Conservation (phyloP, 495 filamentous ascomycete genomes). For the Articulospora tetracladia region DNA sequence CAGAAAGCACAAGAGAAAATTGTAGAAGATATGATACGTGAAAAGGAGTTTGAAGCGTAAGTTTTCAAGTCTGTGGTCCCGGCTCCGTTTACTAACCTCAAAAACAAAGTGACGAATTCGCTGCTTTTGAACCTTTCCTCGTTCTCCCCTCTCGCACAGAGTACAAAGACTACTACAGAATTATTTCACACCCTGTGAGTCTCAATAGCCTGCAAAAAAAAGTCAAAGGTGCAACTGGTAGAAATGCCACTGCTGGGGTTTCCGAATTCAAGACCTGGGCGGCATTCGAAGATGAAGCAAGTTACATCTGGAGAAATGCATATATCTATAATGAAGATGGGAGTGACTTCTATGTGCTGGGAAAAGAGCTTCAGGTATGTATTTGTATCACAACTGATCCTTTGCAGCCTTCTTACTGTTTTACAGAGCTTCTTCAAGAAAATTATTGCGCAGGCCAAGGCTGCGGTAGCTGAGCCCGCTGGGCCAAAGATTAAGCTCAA, state of each 20-base stretch:
- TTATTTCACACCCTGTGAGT: constrained; percentile 71
- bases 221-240: constrained; percentile 63
- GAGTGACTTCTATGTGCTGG: constrained; percentile 70
- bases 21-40: constrained; percentile 59
- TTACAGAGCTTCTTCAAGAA: constrained; percentile 58
- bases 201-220: constrained; percentile 67
- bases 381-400: constrained; percentile 12
- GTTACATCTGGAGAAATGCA: constrained; percentile 81
- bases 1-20: constrained; percentile 82
- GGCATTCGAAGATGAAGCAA: constrained; percentile 72
- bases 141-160: constrained; percentile 55
- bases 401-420: constrained; percentile 15
- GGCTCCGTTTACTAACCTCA: constrained; percentile 25
- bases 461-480: constrained; percentile 55
- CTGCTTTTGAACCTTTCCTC: constrained; percentile 60
- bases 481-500: constrained; percentile 78
- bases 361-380: constrained; percentile 70
- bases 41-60: constrained; percentile 48
- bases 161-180: constrained; percentile 70
- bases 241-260: constrained; percentile 53
- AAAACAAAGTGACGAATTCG: constrained; percentile 38
- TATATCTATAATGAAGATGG: constrained; percentile 85
- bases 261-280: constrained; percentile 76
- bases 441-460: constrained; percentile 65
- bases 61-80: background rate